Evolutionary conservation across 257 asterid genomes (phyloP), one percentile per base, ranked within the genome.

Genomic region (Capsicum chinense): DNA sequence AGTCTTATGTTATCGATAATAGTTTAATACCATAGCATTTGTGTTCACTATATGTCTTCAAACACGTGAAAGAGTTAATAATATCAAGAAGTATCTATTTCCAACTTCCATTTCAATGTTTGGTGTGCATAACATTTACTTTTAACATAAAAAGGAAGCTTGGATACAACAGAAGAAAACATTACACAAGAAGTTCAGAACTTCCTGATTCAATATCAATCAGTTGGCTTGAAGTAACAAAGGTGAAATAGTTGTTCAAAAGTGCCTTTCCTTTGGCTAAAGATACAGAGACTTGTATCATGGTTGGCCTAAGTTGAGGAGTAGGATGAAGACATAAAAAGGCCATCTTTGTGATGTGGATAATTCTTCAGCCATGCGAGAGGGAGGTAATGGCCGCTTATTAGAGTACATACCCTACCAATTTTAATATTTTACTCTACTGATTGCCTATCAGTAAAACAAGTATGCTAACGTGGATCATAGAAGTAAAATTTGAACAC

Each of bases 281-380:
- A 48, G 44, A 66, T 52, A 62, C 39, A 71, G 88, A 86, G 56
- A 86, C 86, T 12, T 81, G 81, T 42, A 73, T 87, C 90, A 90
- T 90, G 6, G 86, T 85, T 37, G 93, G 93, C 58, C 92, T 84
- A 63, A 80, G 80, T 21, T 83, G 66, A 5, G 89, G 88, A 86
- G 58, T 85, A 1, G 69, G 58, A 81, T 64, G 68, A 80, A 88
- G 56, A 58, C 91, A 90, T 3, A 84, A 82, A 14, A 76, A 68
- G 35, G 92, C 90, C 4, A 90, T 84, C 56, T 60, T 83, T 3
- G 81, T 21, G 74, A 86, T 66, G 6, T 57, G 33, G 60, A 56
- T 60, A 88, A 37, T 64, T 60, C 74, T 26, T 85, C 81, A 56
- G 73, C 87, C 80, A n/a, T 83, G 80, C 57, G 56, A 19, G 35